Percentiles rank a stretch among this genome's conserved stretches.
These are phyloP conservation scores for Podospora anserina DNA, from an alignment of 495 filamentous ascomycete genomes.

Conservation along the genomic window DNA sequence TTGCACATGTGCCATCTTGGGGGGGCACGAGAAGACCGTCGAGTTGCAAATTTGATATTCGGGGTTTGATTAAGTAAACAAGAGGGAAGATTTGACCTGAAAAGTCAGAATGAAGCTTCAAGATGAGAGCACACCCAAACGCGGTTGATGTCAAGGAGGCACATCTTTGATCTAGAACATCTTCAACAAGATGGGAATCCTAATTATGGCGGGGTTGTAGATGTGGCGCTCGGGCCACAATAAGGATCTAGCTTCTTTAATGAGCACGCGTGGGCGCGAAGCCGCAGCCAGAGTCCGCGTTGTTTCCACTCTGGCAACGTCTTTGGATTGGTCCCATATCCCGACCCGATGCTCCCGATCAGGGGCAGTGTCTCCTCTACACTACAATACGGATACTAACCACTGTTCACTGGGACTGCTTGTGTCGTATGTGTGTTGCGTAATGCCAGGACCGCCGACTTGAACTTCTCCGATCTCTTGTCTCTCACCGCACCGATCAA, in stretches of 20 bases:
- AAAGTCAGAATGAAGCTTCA: too few species aligned
- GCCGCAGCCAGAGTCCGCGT: background rate
- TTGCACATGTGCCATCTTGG: background rate
- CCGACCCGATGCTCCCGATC: background rate
- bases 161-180: background rate
- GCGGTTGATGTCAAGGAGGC: background rate
- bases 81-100: too few species aligned
- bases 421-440: background rate
- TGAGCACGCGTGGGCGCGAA: slow-evolving; percentile 1
- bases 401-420: background rate
- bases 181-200: too few species aligned
- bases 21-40: background rate
- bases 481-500: background rate
- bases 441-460: background rate
- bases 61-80: too few species aligned
- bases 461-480: background rate
- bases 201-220: background rate
- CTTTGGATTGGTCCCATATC: slow-evolving; percentile 13
- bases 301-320: slow-evolving; percentile 10
- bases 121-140: too few species aligned
- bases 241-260: slow-evolving; percentile 7
- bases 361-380: background rate
- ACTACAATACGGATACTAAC: background rate
- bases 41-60: background rate
- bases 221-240: slow-evolving; percentile 5